A percentile compares a stretch with the other conserved stretches of the same genome.
These are phyloP conservation scores for Letharia columbiana DNA, from an alignment of 495 filamentous ascomycete species.

Conservation along the genomic window DNA sequence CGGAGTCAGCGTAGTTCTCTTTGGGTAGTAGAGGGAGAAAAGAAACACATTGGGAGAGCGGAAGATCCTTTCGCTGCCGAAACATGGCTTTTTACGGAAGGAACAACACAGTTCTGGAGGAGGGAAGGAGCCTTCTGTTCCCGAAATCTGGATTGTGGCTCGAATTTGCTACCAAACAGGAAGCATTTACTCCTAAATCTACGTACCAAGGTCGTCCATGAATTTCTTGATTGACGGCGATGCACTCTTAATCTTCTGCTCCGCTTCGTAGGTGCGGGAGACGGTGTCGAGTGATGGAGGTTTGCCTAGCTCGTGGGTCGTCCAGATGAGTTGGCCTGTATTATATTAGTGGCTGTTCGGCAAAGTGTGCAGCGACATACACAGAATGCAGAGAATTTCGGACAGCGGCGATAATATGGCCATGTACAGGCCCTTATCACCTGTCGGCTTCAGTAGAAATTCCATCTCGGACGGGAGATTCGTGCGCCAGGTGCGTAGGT, in stretches of 20 bases:
- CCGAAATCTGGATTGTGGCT: too few species aligned
- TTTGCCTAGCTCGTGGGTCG: background rate
- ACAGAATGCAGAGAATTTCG: background rate
- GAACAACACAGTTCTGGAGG: too few species aligned
- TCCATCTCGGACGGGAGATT: background rate
- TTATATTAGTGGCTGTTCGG: background rate
- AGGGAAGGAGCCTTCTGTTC: too few species aligned
- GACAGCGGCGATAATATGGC: background rate
- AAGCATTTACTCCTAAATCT: too few species aligned
- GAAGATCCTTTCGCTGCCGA: too few species aligned
- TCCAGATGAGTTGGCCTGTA: conserved; percentile 1
- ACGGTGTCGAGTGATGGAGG: background rate
- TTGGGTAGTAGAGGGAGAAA: background rate
- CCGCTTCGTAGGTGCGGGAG: background rate
- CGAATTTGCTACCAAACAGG: too few species aligned
- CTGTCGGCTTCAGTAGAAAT: background rate
- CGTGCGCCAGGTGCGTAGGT: background rate
- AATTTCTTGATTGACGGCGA: background rate
- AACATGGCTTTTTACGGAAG: too few species aligned
- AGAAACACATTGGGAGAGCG: too few species aligned
- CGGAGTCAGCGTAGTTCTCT: background rate
- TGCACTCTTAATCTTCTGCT: background rate
- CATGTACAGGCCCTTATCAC: background rate
- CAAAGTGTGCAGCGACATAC: background rate
- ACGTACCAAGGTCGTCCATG: background rate